These are phyloP conservation scores for Tolypocladium ovalisporum DNA, from an alignment of 2,329 filamentous ascomycete genomes.

Conservation along the genomic window DNA sequence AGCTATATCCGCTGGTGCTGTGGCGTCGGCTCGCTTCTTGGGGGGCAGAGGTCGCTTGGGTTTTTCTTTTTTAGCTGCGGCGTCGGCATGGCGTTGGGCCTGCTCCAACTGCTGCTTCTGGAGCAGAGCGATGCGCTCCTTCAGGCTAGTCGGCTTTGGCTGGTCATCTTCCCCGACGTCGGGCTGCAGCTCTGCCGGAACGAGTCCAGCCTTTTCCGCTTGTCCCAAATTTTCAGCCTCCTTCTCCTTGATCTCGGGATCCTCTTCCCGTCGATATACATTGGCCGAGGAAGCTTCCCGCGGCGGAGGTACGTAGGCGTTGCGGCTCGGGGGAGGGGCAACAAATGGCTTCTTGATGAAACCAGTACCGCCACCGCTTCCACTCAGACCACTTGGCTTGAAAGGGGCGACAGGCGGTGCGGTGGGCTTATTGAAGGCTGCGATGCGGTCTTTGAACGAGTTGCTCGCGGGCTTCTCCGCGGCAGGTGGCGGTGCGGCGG, in stretches of 20 bases:
- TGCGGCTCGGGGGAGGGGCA: conserved; percentile 82
- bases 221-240: conserved; percentile 55
- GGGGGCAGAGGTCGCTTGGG: conserved; percentile 58
- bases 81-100: conserved; percentile 69
- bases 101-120: conserved; percentile 93
- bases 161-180: conserved; percentile 59
- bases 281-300: conserved; percentile 62
- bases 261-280: conserved; percentile 79
- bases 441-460: conserved; percentile 91
- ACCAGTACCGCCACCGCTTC: conserved; percentile 39
- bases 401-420: conserved; percentile 83
- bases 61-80: conserved; percentile 74
- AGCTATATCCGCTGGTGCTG: conserved; percentile 17
- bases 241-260: conserved; percentile 58
- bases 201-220: conserved; percentile 57
- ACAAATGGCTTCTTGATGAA: conserved; percentile 98
- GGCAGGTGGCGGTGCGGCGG: conserved; percentile 52
- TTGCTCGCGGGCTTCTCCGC: conserved; percentile 62
- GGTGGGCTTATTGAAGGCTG: conserved; percentile 86
- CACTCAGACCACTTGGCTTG: conserved; percentile 58
- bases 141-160: conserved; percentile 85
- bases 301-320: conserved; percentile 75
- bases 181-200: conserved; percentile 28
- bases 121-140: conserved; percentile 87
- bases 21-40: conserved; percentile 52